These are phyloP conservation scores for Beta corolliflora DNA, from an alignment of 179 eudicot genomes.

Conservation along the genomic window DNA sequence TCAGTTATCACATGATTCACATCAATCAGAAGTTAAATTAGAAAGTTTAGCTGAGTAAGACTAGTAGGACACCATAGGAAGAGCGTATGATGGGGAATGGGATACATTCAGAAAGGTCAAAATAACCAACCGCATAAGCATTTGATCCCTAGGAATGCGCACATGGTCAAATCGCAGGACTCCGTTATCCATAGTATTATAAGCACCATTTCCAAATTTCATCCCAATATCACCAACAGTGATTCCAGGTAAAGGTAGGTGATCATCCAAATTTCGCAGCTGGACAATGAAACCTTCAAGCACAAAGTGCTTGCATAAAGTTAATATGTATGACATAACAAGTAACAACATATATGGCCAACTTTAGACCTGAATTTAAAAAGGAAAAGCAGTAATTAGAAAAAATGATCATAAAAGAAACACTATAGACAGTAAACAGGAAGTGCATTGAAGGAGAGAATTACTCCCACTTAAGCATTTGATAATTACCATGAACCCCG, in stretches of 20 bases:
- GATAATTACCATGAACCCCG: slow-evolving; percentile 79
- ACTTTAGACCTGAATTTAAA: no score
- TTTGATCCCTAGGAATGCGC: slow-evolving; percentile 93
- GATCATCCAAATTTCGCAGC: slow-evolving; percentile 93
- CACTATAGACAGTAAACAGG: neutral
- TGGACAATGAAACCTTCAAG: slow-evolving; percentile 91
- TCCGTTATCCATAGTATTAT: slow-evolving; percentile 98
- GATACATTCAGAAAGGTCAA: neutral
- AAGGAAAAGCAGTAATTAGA: neutral
- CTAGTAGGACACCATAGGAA: neutral
- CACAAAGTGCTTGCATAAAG: neutral
- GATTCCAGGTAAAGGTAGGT: slow-evolving; percentile 88
- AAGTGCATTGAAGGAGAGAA: neutral
- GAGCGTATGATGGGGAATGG: neutral
- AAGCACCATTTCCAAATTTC: slow-evolving; percentile 98
- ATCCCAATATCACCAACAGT: slow-evolving; percentile 96
- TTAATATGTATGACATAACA: neutral
- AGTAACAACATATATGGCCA: neutral
- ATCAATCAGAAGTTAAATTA: neutral
- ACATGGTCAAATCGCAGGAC: slow-evolving; percentile 84
- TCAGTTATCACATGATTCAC: neutral
- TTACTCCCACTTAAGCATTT: neutral
- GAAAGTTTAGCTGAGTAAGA: neutral
- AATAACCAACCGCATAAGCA: slow-evolving; percentile 82
- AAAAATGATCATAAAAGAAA: neutral